phyloP scores from a whole-genome alignment of 345 rosid genomes.

The Gossypium anomalum region DNA sequence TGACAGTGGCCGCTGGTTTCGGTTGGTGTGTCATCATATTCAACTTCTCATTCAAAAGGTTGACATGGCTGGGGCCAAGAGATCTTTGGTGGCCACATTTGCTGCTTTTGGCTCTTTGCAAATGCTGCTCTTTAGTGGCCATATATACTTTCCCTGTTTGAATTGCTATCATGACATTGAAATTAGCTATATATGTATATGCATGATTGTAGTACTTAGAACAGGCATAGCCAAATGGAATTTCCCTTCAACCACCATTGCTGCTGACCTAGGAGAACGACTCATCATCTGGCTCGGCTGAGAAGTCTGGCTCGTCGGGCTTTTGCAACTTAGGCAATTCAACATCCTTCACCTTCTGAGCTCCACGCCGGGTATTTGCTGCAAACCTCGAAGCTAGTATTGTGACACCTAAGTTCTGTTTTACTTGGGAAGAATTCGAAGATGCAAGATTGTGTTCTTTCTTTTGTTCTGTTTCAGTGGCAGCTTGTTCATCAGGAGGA shows the following conservation, averaged over 20 bases:
- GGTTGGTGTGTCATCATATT: neutral
- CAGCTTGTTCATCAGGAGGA: constrained; percentile 24
- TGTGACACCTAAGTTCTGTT: constrained; percentile 62
- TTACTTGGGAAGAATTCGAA: constrained; percentile 42
- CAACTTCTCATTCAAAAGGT: neutral
- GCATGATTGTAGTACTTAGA: no score
- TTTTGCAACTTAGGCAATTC: constrained; percentile 69
- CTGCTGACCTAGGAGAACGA: constrained; percentile 15
- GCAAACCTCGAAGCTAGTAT: constrained; percentile 80
- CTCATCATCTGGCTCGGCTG: constrained; percentile 48
- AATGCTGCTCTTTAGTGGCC: no score
- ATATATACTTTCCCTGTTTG: no score
- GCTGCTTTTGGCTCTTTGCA: neutral
- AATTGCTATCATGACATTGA: no score
- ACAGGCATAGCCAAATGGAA: neutral
- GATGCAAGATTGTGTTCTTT: constrained; percentile 17
- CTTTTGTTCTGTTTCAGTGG: constrained; percentile 19
- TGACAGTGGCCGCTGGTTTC: neutral
- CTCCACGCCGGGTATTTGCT: constrained; percentile 73
- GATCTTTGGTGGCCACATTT: constrained; percentile 4
- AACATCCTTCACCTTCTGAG: constrained; percentile 57
- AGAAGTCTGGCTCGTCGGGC: constrained; percentile 89
- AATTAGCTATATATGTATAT: no score
- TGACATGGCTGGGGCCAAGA: constrained; percentile 1
- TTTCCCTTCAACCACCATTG: neutral